A percentile compares a stretch with the other conserved stretches of the same genome.
Conservation (phyloP, 1,139 yeast genomes). For the Sugiyamaella castrensis region DNA sequence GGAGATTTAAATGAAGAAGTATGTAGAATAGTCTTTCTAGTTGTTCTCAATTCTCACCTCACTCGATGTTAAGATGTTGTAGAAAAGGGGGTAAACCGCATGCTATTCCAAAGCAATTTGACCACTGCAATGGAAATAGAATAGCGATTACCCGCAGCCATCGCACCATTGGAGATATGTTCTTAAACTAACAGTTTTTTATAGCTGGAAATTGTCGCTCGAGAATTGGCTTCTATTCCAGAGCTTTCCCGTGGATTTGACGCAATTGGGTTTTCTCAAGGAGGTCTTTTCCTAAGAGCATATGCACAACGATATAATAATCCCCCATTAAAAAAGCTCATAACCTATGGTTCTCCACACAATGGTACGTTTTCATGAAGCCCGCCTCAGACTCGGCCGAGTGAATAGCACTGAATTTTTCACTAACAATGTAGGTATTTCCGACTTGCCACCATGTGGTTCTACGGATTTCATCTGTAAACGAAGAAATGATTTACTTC, state of each 20-base stretch:
- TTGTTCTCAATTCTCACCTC: no score
- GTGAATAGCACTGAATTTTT: no score
- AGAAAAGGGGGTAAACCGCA: no score
- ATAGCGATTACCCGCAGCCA: no score
- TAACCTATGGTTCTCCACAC: conserved; percentile 83
- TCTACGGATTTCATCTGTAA: conserved; percentile 61
- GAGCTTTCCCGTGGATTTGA: conserved; percentile 58
- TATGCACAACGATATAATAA: conserved; percentile 55
- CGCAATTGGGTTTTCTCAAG: conserved; percentile 80
- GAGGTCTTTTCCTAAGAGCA: conserved; percentile 70
- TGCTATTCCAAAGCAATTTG: no score
- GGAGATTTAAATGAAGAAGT: conserved; percentile 58
- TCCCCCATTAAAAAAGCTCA: conserved; percentile 50
- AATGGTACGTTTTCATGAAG: conserved; percentile 44
- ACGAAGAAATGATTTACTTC: conserved; percentile 52
- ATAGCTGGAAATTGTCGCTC: conserved; percentile 42
- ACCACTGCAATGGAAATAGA: no score
- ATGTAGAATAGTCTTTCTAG: background rate
- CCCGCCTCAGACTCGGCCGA: background rate
- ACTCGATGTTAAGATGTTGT: background rate
- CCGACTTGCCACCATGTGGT: conserved; percentile 63
- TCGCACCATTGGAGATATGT: background rate
- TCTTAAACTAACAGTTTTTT: conserved; percentile 30
- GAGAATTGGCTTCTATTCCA: conserved; percentile 41
- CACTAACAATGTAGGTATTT: conserved; percentile 37